Base-by-base conservation (phyloP, 805 yeast species). In the Pichia rugopelliculosa region DNA sequence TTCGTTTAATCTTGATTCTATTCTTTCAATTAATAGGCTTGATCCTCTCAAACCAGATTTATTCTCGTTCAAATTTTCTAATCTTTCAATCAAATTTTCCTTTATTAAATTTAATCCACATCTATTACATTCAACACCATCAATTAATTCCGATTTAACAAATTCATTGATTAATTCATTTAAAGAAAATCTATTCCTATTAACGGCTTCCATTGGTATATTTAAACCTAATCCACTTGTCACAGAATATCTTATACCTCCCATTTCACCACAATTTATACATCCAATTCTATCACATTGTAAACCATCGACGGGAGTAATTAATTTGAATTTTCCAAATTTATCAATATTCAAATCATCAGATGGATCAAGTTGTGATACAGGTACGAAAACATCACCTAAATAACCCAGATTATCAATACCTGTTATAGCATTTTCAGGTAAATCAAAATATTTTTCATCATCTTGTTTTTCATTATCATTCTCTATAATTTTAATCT, bases 61-160 rank as follows among this genome's bases (percentile, higher is more conserved):
- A 53, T 54, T 51, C 8, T 44, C 50, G 8, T 51, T 43, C 10
- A 41, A 39, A 21, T 53, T 56, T 4, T 57, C 55, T 4, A 74
- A 45, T 52, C 75, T 74, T 15, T 63, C 69, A 18, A 56, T 44
- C 30, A 83, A 65, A 52, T 74, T 79, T n/a, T 71, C 73, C 44
- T 65, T 67, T 12, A 86, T 82, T 49, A 80, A 81, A 25, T 65
- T 64, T 54, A 91, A 71, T 3, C 95, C 91, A 70, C 98, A 91
- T 58, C 98, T 74, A 59, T 90, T 88, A 70, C 99, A 91, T 65
- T 89, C 91, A 34, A 91, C 99, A 41, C 89, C 96, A 55, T 87
- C 90, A 49, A 91, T 89, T 21, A 85, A 78, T 61, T 91, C 99
- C 36, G 90, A 87, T 48, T 77, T 74, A 6, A 73, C 77, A 87